Percentiles rank a stretch among this genome's conserved stretches.
Conservation (phyloP, 1,284 basidiomycete species). For the Agaricales sp. region DNA sequence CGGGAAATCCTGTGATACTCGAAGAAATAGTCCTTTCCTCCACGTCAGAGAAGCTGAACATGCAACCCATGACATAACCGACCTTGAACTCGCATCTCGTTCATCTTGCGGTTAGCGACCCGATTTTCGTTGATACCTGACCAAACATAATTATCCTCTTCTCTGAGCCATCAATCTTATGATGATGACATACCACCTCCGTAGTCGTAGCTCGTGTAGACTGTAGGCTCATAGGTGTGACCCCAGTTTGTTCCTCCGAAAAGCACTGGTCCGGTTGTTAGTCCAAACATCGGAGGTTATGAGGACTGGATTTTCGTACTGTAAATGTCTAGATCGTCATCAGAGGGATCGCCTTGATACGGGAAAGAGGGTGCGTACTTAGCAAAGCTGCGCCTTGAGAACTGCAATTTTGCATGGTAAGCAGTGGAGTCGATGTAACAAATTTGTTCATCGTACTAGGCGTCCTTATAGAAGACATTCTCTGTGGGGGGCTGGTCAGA, state of each 20-base stretch:
- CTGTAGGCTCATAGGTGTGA: slow-evolving; percentile 34
- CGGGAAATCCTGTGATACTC: slow-evolving; percentile 35
- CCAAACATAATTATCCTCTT: not conserved
- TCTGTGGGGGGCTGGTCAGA: slow-evolving; percentile 19
- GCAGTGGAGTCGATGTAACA: not conserved
- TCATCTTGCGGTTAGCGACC: slow-evolving; percentile 38
- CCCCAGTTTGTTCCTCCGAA: slow-evolving; percentile 45
- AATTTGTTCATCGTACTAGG: slow-evolving; percentile 24
- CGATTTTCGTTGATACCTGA: slow-evolving; percentile 42
- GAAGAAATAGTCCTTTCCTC: slow-evolving; percentile 31
- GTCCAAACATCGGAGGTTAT: not conserved
- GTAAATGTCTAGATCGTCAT: slow-evolving; percentile 27
- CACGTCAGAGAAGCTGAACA: not conserved
- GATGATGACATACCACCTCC: slow-evolving; percentile 25
- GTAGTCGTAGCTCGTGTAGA: slow-evolving; percentile 39
- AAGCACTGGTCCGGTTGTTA: slow-evolving; percentile 23
- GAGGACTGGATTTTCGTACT: slow-evolving; percentile 19
- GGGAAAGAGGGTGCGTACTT: slow-evolving; percentile 20
- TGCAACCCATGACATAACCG: slow-evolving; percentile 7
- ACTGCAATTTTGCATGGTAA: slow-evolving; percentile 14
- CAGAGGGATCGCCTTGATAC: not conserved
- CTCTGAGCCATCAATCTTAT: slow-evolving; percentile 1
- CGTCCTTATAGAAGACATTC: slow-evolving; percentile 40
- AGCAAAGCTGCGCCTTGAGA: slow-evolving; percentile 38
- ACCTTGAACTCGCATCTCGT: slow-evolving; percentile 45